Evolutionary conservation across 2,329 filamentous ascomycete species (phyloP), one percentile per base, ranked within the genome.

Genomic region (Sporothrix sp.): DNA sequence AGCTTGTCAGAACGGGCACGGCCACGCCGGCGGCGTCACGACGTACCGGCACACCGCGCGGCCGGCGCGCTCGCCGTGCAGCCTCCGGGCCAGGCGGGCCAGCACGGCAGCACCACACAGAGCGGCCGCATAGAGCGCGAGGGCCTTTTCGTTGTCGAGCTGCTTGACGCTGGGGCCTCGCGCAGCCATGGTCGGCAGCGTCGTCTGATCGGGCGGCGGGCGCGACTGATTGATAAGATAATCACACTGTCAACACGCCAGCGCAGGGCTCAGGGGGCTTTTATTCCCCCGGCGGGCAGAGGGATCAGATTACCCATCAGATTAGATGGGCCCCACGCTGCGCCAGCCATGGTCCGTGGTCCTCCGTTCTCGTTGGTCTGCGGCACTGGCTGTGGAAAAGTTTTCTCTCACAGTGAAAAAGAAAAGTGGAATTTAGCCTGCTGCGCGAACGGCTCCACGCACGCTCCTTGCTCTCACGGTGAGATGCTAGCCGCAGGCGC

Each of bases 141-240:
- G 28, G 4, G 53, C 53, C 42, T 47, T 35, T 16, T 54, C 50
- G 28, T 54, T 54, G 28, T 44, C 33, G 25, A 52, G 37, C 42
- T 54, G 53, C 21, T 54, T 54, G 20, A 32, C 18, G 32, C 35
- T 46, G 13, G 53, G 46, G 10, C 25, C n/a, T 37, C 42, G 32
- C 30, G 28, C 18, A 13, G 42, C 7, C 42, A 44, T 32, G 18
- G 16, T 32, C n/a, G n/a, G n/a, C n/a, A n/a, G n/a, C n/a, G n/a
- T n/a, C n/a, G n/a, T n/a, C n/a, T n/a, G n/a, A n/a, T n/a, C n/a
- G n/a, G n/a, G 9, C 11, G 30, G 30, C 4, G 30, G 10, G n/a
- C 30, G 32, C 18, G 33, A 20, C 21, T 8, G 23, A 38, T 47
- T 23, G 48, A 51, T 46, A 51, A 46, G 40, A 51, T 45, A 16